Evolutionary conservation across 1,139 yeast species (phyloP).

Genomic region (Debaryomyces subglobosus): DNA sequence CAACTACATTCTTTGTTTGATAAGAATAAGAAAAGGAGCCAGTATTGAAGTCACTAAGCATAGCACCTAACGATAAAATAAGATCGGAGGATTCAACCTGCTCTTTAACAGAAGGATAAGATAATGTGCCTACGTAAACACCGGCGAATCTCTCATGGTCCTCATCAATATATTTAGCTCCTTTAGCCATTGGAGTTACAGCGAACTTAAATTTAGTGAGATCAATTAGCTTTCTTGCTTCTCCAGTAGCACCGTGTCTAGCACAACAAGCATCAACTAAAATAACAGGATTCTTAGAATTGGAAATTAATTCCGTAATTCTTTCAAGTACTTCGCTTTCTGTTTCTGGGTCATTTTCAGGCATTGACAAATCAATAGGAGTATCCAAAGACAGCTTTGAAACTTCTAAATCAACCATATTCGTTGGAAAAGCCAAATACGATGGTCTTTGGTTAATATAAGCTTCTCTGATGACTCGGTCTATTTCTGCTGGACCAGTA

Average conservation of each 20-base stretch:
- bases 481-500: conserved; percentile 37
- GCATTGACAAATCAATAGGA: conserved; percentile 34
- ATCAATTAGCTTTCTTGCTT: conserved; percentile 35
- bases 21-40: conserved; percentile 44
- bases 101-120: conserved; percentile 34
- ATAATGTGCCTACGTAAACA: conserved; percentile 36
- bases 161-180: conserved; percentile 31
- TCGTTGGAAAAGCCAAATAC: conserved; percentile 42
- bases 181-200: conserved; percentile 40
- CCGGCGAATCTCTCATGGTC: conserved; percentile 32
- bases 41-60: conserved; percentile 44
- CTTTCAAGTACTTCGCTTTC: conserved; percentile 36
- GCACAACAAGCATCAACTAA: conserved; percentile 42
- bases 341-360: conserved; percentile 31
- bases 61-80: conserved; percentile 37
- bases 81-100: conserved; percentile 35
- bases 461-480: conserved; percentile 40
- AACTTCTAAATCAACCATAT: conserved; percentile 39
- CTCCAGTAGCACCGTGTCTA: conserved; percentile 35
- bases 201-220: conserved; percentile 34
- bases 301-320: conserved; percentile 29
- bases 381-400: conserved; percentile 31
- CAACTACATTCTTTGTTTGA: conserved; percentile 39
- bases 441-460: conserved; percentile 42
- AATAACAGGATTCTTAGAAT: conserved; percentile 36